Evolutionary conservation across 352 stramenopile genomes (phyloP), one percentile per base, ranked within the genome.

Genomic region (Pythium pyrilobum): DNA sequence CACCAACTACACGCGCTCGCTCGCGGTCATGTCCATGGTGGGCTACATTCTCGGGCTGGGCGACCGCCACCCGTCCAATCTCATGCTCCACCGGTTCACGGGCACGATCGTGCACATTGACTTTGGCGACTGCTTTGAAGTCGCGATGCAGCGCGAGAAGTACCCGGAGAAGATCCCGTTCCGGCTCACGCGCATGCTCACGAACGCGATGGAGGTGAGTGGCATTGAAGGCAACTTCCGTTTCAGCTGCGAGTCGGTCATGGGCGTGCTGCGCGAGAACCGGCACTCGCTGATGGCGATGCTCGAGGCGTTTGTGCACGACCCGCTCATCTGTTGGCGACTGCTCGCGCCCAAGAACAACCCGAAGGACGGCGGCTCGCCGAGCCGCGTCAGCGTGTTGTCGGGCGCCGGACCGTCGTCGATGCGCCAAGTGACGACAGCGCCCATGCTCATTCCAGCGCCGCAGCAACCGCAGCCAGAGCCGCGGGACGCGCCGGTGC

Each of bases 81-180:
- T 99, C n/a, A 99, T 99, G 97, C 74, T 99, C 1, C 95, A 99
- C 71, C 86, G 97, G 52, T 77, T 97, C 24, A 98, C 95, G 46
- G 97, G 97, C n/a, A 98, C 98, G 72, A 87, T 99, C 24, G 77
- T 99, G 25, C 98, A 99, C 69, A 98, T 99, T 59, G 96, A 99
- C 61, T 99, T 99, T 69, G 96, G 96, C 31, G 96, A 98, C 65
- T 95, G 85, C 47, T 99, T 99, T 67, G 98, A 99, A 78, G 97
- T 99, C 32, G 97, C 97, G 23, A 99, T 99, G 96, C 90, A 99
- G 50, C 86, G 97, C 38, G 96, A 99, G 43, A 99, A 99, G 69
- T 99, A 98, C 61, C 98, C 98, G 0, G 98, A 99, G 69, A 99
- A 97, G 59, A 97, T 99, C 28, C 98, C 97, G n/a, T 99, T 99